Base-by-base conservation (phyloP, 257 asterid genomes). In the Rehmannia glutinosa region DNA sequence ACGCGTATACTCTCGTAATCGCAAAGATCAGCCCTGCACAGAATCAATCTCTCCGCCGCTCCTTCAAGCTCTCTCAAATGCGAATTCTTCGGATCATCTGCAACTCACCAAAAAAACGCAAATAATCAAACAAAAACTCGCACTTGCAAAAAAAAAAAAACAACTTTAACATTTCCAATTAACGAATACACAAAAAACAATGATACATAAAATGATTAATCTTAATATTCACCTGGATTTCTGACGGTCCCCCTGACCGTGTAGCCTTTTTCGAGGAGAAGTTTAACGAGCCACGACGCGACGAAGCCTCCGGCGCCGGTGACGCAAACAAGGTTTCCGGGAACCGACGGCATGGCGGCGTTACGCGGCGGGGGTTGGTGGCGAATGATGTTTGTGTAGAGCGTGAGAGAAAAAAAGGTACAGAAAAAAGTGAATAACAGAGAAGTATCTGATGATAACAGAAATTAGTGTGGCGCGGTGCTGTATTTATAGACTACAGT, bases 271-370 rank as follows among this genome's bases (percentile, higher is more conserved):
- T 88, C 95, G n/a, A 93, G 88, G 38, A 90, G 94, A 5, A 77
- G 75, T 56, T 90, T 93, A n/a, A 93, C 99, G 6, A 93, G 79
- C 99, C 99, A 93, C 6, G 99, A 93, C 66, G 99, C 99, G 42
- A 93, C 85, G 94, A 70, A 93, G 1, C 99, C 99, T 5, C 95
- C 99, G 77, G 97, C 97, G 71, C 99, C 99, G 75, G 99, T 93
- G 72, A 93, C 96, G 70, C 99, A 93, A 25, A 90, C 97, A 25
- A 82, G 76, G 28, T 84, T 83, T 36, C 92, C 95, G 51, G 87
- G 70, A 47, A 62, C 80, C 3, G 87, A 68, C 63, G 89, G 97
- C 98, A 92, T 92, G 60, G 51, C 60, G 68, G 51, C 42, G 36
- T 7, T n/a, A n/a, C n/a, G n/a, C n/a, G n/a, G n/a, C n/a, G n/a